Evolutionary conservation across 768 basidiomycete species (phyloP).

Genomic region (Leccinum subgranulosum): DNA sequence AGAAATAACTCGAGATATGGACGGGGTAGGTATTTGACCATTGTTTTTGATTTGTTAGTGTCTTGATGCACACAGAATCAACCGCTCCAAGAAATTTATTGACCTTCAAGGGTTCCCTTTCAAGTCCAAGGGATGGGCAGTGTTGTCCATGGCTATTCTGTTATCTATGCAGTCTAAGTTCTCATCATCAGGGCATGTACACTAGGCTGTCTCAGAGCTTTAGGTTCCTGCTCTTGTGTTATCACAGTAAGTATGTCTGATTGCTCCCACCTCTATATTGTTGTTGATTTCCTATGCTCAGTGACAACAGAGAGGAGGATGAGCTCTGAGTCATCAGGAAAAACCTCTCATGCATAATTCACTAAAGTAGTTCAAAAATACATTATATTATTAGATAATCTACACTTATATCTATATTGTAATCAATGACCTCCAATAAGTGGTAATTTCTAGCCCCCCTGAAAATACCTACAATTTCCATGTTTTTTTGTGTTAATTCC

Average conservation of each 20-base stretch:
- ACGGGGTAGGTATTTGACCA: slow-evolving; percentile 36
- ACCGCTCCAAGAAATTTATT: slow-evolving; percentile 31
- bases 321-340: slow-evolving; percentile 50
- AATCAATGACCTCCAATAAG: too few relatives aligned
- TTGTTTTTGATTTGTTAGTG: neutral
- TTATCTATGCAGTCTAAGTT: slow-evolving; percentile 34
- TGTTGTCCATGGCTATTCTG: slow-evolving; percentile 28
- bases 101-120: slow-evolving; percentile 20
- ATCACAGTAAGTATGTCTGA: slow-evolving; percentile 41
- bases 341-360: too few relatives aligned
- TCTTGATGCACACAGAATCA: slow-evolving; percentile 27
- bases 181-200: slow-evolving; percentile 32
- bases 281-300: slow-evolving; percentile 1
- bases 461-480: too few relatives aligned
- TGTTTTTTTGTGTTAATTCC: too few relatives aligned
- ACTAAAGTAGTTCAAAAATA: too few relatives aligned
- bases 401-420: too few relatives aligned
- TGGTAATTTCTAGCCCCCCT: too few relatives aligned
- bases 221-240: slow-evolving; percentile 39
- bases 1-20: slow-evolving; percentile 49
- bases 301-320: slow-evolving; percentile 49
- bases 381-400: too few relatives aligned
- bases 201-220: slow-evolving; percentile 25
- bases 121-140: slow-evolving; percentile 20
- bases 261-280: neutral